Base-by-base conservation (phyloP, 768 basidiomycete species). In the Cantharellus cinnabarinus region DNA sequence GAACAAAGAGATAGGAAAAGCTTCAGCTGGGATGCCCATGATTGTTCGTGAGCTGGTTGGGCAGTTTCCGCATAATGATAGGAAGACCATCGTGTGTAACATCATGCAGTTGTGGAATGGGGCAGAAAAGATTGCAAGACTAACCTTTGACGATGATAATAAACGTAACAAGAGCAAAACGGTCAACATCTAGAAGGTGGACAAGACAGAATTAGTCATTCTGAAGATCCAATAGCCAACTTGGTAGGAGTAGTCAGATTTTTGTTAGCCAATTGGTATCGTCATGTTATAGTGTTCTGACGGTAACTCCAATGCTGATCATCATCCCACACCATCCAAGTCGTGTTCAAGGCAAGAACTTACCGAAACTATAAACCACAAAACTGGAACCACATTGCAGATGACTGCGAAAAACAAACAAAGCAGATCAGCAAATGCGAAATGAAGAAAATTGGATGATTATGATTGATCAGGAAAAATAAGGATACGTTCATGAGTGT, bases 11-110 rank as follows among this genome's bases (percentile, higher is more conserved):
- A 29, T 10, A 10, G 29, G 44, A 10, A 54, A 54, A 10, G 35
- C 14, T 10, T 54, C 52, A 54, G 52, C 14, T 54, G 52, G 52
- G 35, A 7, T 10, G 14, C 52, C 52, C 14, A 54, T 7, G 35
- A 10, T 48, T 54, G 35, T 10, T 14, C 7, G 52, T 54, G 52
- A 54, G 52, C 52, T 54, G 52, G 52, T 54, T 37, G 52, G 52
- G 52, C 52, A 7, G 35, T 54, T 54, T 54, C 52, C 52, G 10
- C 52, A 54, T 7, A 37, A 48, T 48, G 52, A 54, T 54, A 54
- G 52, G 52, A 54, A 54, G 52, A 54, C 52, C 52, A 37, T 54
- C 52, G 52, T 54, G 52, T 54, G 52, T 54, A 54, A 14, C 52
- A 37, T 54, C 52, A 54, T 37, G 35, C 20, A 29, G 20, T 29